These are phyloP conservation scores for grape (Vitis vinifera) DNA, from an alignment of 164 flowering plant genomes.

Conservation along the genomic window ASM3070453v1 NC_081816.1:7518501-7519000, in stretches of 20 bases:
- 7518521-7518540: not conserved
- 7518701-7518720: slow-evolving; percentile 94
- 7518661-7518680: not conserved
- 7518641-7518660: not conserved
- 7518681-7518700: slow-evolving; percentile 39
- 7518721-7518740: slow-evolving; percentile 98
- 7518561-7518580: not conserved
- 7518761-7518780: slow-evolving; percentile 6
- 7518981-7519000: slow-evolving; percentile 80
- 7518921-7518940: slow-evolving; percentile 90
- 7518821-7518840: not conserved
- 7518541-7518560: not conserved
- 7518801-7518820: not conserved
- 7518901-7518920: slow-evolving; percentile 77
- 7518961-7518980: slow-evolving; percentile 91
- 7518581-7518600: not conserved
- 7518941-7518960: slow-evolving; percentile 67
- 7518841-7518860: not conserved
- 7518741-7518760: slow-evolving; percentile 93
- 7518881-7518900: slow-evolving; percentile 3
- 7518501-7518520: not conserved
- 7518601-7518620: slow-evolving; percentile 1
- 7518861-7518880: not conserved
- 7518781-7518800: slow-evolving; percentile 6
- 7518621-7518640: not conserved